Base-by-base conservation (phyloP, 768 basidiomycete species). In the Mycena epipterygia region DNA sequence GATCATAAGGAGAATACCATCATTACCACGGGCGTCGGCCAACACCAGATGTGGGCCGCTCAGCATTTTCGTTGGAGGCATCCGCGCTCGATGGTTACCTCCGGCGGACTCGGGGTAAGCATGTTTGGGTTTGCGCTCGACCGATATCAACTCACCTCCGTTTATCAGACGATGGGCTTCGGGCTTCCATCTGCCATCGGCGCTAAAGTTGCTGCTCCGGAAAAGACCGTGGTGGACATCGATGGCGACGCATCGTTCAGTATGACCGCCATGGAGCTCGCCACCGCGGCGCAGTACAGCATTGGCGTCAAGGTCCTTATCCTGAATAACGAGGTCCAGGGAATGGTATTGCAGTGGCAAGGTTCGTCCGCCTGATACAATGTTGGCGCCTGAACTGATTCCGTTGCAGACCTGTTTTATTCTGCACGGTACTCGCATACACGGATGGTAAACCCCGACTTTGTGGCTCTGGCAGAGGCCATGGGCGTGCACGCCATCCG, bases 301-400 rank as follows among this genome's bases (percentile, higher is more conserved):
- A 98, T 99, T 72, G 97, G 98, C 67, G 95, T 98, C 78, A 99
- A 99, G 83, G 93, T 96, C 46, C 85, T 98, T 73, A 82, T 98
- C 29, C 82, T 98, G 76, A 97, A 98, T 86, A 98, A 98, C 81
- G 95, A 97, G 78, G 97, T 96, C 88, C 97, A 98, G 81, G 98
- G 98, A 63, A 99, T 99, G 98, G 98, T 99, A 16, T 84, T 95
- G 35, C 98, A 99, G 85, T 99, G 97, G 98, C 98, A 99, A n/a
- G n/a, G n/a, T n/a, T n/a, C n/a, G n/a, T 46, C n/a, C 44, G n/a
- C 6, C 44, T 46, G 5, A 23, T 17, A 9, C 44, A 46, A 23
- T 23, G 5, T 23, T 8, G 5, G 13, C 23, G 9, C 9, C n/a
- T 17, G 6, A 46, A 2, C n/a, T 46, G 44, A 23, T n/a, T 6